phyloP scores from a whole-genome alignment of 1,284 basidiomycete species.

The Leccinum variabile region DNA sequence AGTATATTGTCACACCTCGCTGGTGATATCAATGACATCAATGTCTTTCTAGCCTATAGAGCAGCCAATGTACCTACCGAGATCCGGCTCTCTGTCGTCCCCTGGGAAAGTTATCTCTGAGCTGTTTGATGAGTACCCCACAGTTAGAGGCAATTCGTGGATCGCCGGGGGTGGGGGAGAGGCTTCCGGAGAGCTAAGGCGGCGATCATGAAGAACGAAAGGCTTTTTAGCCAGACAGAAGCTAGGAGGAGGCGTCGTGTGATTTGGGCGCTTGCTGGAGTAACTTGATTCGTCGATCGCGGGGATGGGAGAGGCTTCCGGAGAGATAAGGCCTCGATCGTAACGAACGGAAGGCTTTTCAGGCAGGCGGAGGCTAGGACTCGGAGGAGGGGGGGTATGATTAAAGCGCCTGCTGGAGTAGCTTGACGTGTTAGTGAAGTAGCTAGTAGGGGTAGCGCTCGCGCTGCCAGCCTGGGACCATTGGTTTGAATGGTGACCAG shows the following conservation, averaged over 20 bases:
- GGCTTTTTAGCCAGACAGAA: background rate
- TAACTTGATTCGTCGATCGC: background rate
- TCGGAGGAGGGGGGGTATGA: background rate
- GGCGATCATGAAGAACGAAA: background rate
- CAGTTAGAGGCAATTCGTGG: background rate
- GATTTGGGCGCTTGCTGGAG: background rate
- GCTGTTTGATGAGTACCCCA: background rate
- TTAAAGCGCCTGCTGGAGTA: background rate
- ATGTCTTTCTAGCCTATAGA: background rate
- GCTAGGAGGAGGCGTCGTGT: background rate
- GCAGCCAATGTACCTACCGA: background rate
- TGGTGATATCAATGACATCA: background rate
- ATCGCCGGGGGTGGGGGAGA: background rate
- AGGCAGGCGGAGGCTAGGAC: background rate
- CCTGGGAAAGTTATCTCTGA: background rate
- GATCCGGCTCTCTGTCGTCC: background rate
- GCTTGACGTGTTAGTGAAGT: background rate
- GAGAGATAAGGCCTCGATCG: too few relatives aligned
- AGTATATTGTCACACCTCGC: background rate
- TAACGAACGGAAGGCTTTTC: background rate
- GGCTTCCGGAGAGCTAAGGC: background rate
- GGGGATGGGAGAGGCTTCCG: background rate
- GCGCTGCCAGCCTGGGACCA: background rate
- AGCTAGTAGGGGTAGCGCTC: background rate
- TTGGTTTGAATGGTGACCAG: background rate